A percentile compares a stretch with the other conserved stretches of the same genome.
phyloP scores from a whole-genome alignment of 768 basidiomycete species.

The Boletus rubropictus region DNA sequence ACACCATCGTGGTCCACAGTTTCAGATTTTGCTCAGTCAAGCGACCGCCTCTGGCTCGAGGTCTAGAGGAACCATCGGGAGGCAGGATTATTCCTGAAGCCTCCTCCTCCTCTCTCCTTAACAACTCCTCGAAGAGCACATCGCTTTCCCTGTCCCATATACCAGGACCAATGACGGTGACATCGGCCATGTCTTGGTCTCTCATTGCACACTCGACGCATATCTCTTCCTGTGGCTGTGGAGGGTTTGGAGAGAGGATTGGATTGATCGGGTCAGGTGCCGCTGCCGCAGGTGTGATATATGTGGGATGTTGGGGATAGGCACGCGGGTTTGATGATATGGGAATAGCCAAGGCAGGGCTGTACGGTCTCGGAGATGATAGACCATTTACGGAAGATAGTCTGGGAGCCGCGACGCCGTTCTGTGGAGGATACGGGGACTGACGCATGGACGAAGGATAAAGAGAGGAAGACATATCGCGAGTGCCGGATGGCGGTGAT shows the following conservation, averaged over 20 bases:
- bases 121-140: constrained; percentile 68
- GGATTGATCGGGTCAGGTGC: constrained; percentile 55
- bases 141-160: constrained; percentile 93
- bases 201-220: constrained; percentile 99
- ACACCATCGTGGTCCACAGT: constrained; percentile 72
- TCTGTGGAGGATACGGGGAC: constrained; percentile 38
- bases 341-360: constrained; percentile 37
- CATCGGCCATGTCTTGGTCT: constrained; percentile 96
- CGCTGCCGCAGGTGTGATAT: constrained; percentile 51
- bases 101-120: constrained; percentile 64
- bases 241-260: constrained; percentile 52
- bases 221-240: constrained; percentile 63
- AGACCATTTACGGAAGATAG: constrained; percentile 49
- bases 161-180: constrained; percentile 79
- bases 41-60: constrained; percentile 58
- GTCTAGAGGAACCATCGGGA: constrained; percentile 51
- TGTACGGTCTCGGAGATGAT: constrained; percentile 52
- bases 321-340: constrained; percentile 63
- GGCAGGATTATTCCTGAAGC: constrained; percentile 38
- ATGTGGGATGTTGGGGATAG: constrained; percentile 72
- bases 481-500: constrained; percentile 17
- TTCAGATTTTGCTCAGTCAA: constrained; percentile 75
- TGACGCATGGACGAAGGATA: constrained; percentile 43
- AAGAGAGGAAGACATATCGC: constrained; percentile 30
- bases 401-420: constrained; percentile 30